Percentiles rank a stretch among this genome's conserved stretches.
Evolutionary conservation across 495 filamentous ascomycete species (phyloP).

Genomic region (Cairneyella variabilis): DNA sequence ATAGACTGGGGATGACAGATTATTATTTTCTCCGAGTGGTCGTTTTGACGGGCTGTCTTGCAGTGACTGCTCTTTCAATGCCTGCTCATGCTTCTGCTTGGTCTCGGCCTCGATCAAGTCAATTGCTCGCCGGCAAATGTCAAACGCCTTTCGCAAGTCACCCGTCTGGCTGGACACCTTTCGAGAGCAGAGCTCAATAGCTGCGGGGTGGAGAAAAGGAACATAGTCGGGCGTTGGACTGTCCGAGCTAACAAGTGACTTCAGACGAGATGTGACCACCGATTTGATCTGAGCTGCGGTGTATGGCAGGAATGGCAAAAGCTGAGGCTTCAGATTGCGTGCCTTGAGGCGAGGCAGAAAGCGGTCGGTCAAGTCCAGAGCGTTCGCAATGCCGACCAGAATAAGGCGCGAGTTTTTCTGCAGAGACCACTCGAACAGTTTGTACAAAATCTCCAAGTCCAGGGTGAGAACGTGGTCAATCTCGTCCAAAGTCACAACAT

Average conservation of each 20-base stretch:
- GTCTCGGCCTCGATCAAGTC: constrained; percentile 87
- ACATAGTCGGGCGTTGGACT: constrained; percentile 51
- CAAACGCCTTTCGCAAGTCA: constrained; percentile 92
- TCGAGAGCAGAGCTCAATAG: constrained; percentile 87
- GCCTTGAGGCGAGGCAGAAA: constrained; percentile 92
- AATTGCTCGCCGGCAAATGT: constrained; percentile 84
- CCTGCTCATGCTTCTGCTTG: constrained; percentile 55
- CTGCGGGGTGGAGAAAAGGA: constrained; percentile 89
- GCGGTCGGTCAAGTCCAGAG: constrained; percentile 90
- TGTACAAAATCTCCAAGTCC: constrained; percentile 83
- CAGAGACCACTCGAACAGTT: constrained; percentile 90
- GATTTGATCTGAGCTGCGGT: constrained; percentile 82
- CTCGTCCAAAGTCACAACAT: constrained; percentile 85
- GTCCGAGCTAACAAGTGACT: constrained; percentile 56
- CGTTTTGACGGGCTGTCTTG: constrained; percentile 49
- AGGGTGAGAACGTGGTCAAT: constrained; percentile 88
- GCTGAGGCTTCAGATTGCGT: constrained; percentile 80
- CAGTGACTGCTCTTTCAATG: constrained; percentile 43
- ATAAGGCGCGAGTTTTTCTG: constrained; percentile 71
- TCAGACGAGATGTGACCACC: constrained; percentile 80
- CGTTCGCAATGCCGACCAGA: constrained; percentile 93
- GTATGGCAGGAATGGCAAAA: constrained; percentile 92
- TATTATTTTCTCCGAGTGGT: constrained; percentile 65
- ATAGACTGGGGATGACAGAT: constrained; percentile 54
- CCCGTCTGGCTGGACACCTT: constrained; percentile 93